Evolutionary conservation across 306 rosid species (phyloP).

Genomic region (Rosa chinensis): DNA sequence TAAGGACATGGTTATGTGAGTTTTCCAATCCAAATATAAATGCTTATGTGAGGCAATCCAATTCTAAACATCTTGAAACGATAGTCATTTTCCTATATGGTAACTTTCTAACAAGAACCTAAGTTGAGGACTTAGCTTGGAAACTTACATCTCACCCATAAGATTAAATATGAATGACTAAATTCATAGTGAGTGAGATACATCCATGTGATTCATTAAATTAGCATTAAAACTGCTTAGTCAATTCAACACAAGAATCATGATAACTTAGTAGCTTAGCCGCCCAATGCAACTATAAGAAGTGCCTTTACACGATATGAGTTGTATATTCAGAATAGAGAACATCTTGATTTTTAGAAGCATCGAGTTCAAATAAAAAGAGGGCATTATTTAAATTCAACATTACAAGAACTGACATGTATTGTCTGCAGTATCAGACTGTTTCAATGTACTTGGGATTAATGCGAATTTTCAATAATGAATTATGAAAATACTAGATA

Average conservation of each 20-base stretch:
- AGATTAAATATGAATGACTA: not conserved
- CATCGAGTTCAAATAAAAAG: not conserved
- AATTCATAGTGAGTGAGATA: not conserved
- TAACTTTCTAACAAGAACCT: not conserved
- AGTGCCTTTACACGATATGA: not conserved
- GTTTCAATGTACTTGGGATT: not conserved
- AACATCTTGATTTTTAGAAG: not conserved
- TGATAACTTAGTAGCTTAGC: not conserved
- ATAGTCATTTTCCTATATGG: not conserved
- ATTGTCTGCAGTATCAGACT: not conserved
- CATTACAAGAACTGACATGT: not conserved
- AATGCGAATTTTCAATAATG: not conserved
- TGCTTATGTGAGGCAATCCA: not conserved
- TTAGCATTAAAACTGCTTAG: not conserved
- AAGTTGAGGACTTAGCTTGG: not conserved
- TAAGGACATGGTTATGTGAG: not conserved
- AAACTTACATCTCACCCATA: not conserved
- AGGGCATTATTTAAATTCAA: not conserved
- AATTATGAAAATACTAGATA: not conserved
- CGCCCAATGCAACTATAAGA: not conserved
- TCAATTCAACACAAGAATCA: not conserved
- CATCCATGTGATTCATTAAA: conserved; percentile 12
- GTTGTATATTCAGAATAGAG: not conserved
- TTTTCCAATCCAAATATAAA: not conserved
- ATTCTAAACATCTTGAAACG: not conserved